Evolutionary conservation across 306 rosid species (phyloP).

Genomic region (Castanea mollissima): DNA sequence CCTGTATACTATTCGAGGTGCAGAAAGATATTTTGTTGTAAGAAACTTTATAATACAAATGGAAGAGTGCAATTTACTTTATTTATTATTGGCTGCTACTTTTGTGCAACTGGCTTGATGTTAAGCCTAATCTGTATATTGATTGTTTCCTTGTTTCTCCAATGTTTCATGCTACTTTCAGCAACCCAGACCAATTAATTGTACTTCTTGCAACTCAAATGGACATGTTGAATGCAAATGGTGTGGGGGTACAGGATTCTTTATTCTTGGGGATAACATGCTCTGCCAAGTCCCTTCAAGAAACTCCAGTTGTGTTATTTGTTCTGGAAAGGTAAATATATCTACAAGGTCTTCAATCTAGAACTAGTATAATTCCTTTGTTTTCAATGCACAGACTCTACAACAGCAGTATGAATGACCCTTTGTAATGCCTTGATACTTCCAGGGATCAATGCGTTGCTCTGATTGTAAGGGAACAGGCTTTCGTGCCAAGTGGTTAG

Average conservation of each 20-base stretch:
- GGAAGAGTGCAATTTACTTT: neutral
- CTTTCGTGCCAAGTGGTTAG: constrained; percentile 75
- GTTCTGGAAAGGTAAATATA: constrained; percentile 69
- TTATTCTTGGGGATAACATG: constrained; percentile 89
- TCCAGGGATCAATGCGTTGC: constrained; percentile 53
- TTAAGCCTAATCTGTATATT: constrained; percentile 2
- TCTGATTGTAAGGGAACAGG: constrained; percentile 64
- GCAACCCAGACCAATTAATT: constrained; percentile 91
- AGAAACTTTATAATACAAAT: neutral
- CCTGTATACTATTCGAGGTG: neutral
- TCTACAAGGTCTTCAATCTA: neutral
- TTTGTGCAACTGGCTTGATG: neutral
- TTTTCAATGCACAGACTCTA: neutral
- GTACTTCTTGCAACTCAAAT: constrained; percentile 79
- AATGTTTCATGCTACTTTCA: constrained; percentile 29
- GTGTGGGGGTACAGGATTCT: constrained; percentile 93
- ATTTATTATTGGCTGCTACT: neutral
- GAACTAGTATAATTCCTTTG: neutral
- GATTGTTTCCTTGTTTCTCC: constrained; percentile 21
- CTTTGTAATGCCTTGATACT: neutral
- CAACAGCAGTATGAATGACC: neutral
- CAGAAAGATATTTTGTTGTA: neutral
- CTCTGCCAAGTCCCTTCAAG: constrained; percentile 97
- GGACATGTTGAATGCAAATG: constrained; percentile 87
- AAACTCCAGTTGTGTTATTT: constrained; percentile 73